Evolutionary conservation across 2,329 filamentous ascomycete species (phyloP).

Genomic region (Alternaria sp.): DNA sequence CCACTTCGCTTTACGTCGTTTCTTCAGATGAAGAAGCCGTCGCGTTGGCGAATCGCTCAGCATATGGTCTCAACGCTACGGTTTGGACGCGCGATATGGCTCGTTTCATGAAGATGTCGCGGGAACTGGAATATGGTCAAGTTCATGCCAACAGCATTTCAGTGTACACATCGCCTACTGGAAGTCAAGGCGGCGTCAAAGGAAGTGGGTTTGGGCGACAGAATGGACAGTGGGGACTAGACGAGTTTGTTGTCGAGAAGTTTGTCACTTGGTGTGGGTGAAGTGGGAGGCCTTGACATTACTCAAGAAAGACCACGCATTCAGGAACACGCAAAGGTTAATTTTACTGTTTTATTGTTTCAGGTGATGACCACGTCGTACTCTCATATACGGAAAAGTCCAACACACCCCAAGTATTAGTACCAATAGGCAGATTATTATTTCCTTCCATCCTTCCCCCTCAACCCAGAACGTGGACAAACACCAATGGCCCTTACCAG

Average conservation of each 20-base stretch:
- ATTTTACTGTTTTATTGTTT: neutral
- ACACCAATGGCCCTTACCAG: slow-evolving; percentile 58
- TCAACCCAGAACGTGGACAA: neutral
- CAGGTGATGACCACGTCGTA: neutral
- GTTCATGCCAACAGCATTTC: slow-evolving; percentile 57
- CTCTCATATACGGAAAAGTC: neutral
- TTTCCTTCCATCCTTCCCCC: neutral
- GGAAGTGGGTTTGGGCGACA: slow-evolving; percentile 54
- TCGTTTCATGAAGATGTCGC: slow-evolving; percentile 54
- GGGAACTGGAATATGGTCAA: slow-evolving; percentile 53
- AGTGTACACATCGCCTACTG: slow-evolving; percentile 52
- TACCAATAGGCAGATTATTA: neutral
- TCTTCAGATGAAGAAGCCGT: slow-evolving; percentile 72
- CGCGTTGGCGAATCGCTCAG: slow-evolving; percentile 78
- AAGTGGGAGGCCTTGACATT: neutral
- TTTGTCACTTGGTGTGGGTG: slow-evolving; percentile 43
- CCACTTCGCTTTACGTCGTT: slow-evolving; percentile 70
- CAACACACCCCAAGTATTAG: neutral
- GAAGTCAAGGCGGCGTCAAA: slow-evolving; percentile 56
- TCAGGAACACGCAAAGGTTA: neutral
- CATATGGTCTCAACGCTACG: slow-evolving; percentile 74
- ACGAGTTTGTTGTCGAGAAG: slow-evolving; percentile 51
- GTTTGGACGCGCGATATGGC: slow-evolving; percentile 69
- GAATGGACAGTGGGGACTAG: slow-evolving; percentile 50
- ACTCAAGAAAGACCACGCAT: neutral